These are phyloP conservation scores for Venturiaceae sp. DNA, from an alignment of 2,329 filamentous ascomycete species.

Conservation along the genomic window DNA sequence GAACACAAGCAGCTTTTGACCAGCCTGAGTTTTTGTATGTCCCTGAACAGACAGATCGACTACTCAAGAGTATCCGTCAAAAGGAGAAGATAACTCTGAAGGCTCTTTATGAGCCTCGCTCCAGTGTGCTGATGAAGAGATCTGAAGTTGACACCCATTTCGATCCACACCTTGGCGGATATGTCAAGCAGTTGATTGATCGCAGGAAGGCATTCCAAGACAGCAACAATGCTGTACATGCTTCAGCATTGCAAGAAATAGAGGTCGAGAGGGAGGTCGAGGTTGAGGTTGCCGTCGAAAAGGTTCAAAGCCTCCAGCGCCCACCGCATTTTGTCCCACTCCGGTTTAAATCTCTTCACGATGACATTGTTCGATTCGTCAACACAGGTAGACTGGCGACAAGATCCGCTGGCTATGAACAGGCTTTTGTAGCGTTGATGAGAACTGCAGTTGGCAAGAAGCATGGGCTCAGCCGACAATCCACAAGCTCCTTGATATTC, in stretches of 20 bases:
- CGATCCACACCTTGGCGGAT: conserved; percentile 19
- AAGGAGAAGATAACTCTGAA: conserved; percentile 48
- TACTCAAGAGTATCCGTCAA: conserved; percentile 37
- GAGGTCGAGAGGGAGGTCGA: conserved; percentile 42
- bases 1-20: conserved; percentile 38
- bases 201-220: conserved; percentile 30
- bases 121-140: conserved; percentile 11
- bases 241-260: conserved; percentile 49
- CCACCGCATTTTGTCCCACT: conserved; percentile 30
- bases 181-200: conserved; percentile 25
- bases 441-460: conserved; percentile 28
- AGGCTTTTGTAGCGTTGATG: conserved; percentile 32
- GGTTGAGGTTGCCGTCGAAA: conserved; percentile 48
- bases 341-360: conserved; percentile 36
- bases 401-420: conserved; percentile 26
- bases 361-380: conserved; percentile 36
- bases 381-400: conserved; percentile 33
- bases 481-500: conserved; percentile 22
- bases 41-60: conserved; percentile 23
- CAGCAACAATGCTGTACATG: conserved; percentile 32
- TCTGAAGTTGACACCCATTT: background rate
- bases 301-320: conserved; percentile 44
- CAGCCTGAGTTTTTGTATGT: conserved; percentile 33
- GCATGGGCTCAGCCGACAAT: conserved; percentile 17
- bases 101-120: conserved; percentile 42